Evolutionary conservation across 257 asterid genomes (phyloP).

Genomic region (Solanum tarapatanum): DNA sequence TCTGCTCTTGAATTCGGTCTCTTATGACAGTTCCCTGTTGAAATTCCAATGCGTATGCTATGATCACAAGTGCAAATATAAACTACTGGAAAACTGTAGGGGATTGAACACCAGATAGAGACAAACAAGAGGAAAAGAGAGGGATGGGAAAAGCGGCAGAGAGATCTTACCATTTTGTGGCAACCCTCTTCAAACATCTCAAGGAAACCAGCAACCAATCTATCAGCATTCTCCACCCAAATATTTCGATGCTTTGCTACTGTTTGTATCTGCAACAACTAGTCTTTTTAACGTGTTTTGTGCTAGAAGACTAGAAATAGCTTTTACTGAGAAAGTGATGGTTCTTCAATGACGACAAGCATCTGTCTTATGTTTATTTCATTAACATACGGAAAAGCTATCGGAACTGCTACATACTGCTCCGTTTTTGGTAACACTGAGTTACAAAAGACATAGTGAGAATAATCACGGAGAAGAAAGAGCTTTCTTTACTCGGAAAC

Average conservation of each 20-base stretch:
- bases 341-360: background rate
- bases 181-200: slow-evolving; percentile 56
- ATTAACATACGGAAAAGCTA: background rate
- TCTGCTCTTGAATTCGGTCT: slow-evolving; percentile 45
- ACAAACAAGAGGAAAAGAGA: background rate
- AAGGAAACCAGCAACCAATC: slow-evolving; percentile 53
- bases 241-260: slow-evolving; percentile 39
- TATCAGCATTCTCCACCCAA: slow-evolving; percentile 58
- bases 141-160: background rate
- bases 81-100: background rate
- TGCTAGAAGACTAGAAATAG: background rate
- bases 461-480: background rate
- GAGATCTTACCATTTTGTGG: slow-evolving; percentile 28
- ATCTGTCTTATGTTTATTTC: background rate
- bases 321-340: background rate
- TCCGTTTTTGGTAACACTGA: background rate
- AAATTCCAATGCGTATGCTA: background rate
- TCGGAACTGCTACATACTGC: background rate
- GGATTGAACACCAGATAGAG: background rate
- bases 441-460: background rate
- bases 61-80: background rate
- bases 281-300: background rate
- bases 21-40: slow-evolving; percentile 45
- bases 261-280: slow-evolving; percentile 34
- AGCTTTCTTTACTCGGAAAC: background rate